Percentiles rank a stretch among this genome's conserved stretches.
Conservation (phyloP, 345 rosid species). For the Excoecaria cochinchinensis region DNA sequence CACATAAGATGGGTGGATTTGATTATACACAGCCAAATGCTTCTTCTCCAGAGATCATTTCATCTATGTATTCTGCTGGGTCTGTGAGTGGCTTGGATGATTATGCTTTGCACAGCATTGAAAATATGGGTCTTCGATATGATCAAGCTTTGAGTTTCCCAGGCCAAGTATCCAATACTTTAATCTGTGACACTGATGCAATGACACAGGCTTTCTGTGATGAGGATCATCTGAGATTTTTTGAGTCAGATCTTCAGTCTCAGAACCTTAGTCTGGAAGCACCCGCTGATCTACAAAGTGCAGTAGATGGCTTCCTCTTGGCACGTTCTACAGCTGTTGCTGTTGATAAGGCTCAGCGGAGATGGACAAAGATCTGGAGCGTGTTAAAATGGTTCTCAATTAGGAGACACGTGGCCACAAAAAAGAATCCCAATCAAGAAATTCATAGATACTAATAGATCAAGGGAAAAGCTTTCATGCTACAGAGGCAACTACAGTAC, state of each 20-base stretch:
- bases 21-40: slow-evolving; percentile 56
- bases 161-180: slow-evolving; percentile 39
- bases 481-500: background rate
- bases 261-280: slow-evolving; percentile 49
- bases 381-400: slow-evolving; percentile 79
- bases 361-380: slow-evolving; percentile 85
- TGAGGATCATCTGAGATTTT: slow-evolving; percentile 62
- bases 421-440: slow-evolving; percentile 30
- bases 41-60: slow-evolving; percentile 60
- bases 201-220: slow-evolving; percentile 60
- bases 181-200: slow-evolving; percentile 53
- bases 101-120: slow-evolving; percentile 49
- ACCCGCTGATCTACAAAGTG: slow-evolving; percentile 60
- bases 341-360: slow-evolving; percentile 61
- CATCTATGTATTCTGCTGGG: slow-evolving; percentile 60
- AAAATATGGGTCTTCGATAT: slow-evolving; percentile 53
- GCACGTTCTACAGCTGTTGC: slow-evolving; percentile 32
- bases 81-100: slow-evolving; percentile 58
- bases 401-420: slow-evolving; percentile 47
- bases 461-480: background rate
- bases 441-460: slow-evolving; percentile 34
- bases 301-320: slow-evolving; percentile 54
- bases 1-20: slow-evolving; percentile 49
- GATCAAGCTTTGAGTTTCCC: slow-evolving; percentile 52
- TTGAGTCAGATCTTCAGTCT: slow-evolving; percentile 41